Percentiles rank a stretch among this genome's conserved stretches.
phyloP scores from a whole-genome alignment of 768 basidiomycete genomes.

The Chalciporus chontae region DNA sequence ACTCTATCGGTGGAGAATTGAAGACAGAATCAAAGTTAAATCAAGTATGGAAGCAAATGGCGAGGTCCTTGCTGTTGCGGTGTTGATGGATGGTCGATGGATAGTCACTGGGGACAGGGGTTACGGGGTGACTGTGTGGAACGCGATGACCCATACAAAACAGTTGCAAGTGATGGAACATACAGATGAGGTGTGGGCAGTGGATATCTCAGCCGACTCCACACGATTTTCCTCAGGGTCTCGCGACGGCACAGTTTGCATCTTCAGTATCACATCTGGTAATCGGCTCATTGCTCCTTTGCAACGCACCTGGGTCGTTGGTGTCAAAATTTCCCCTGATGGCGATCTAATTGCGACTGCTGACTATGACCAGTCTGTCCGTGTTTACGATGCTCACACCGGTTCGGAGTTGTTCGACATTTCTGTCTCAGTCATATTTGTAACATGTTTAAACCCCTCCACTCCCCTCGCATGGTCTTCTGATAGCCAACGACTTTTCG shows the following conservation, averaged over 20 bases:
- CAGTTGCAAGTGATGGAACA: neutral
- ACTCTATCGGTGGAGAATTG: slow-evolving; percentile 1
- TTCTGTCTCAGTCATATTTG: too few species aligned
- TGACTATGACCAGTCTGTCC: neutral
- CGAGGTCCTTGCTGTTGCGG: neutral
- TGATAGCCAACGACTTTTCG: too few species aligned
- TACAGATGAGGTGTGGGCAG: neutral
- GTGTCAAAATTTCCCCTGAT: slow-evolving; percentile 4
- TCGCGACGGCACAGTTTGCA: slow-evolving; percentile 4
- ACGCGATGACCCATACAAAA: slow-evolving; percentile 1
- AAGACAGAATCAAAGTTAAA: neutral
- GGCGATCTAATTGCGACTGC: neutral
- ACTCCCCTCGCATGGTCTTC: too few species aligned
- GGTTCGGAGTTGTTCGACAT: neutral
- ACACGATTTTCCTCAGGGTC: slow-evolving; percentile 8
- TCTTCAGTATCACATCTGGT: slow-evolving; percentile 6
- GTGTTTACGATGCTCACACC: slow-evolving; percentile 5
- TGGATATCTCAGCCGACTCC: slow-evolving; percentile 13
- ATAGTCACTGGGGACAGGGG: slow-evolving; percentile 1
- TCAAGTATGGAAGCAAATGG: neutral
- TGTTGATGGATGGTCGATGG: slow-evolving; percentile 13
- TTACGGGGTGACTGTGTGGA: slow-evolving; percentile 1
- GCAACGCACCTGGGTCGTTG: slow-evolving; percentile 1
- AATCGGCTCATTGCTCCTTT: slow-evolving; percentile 1
- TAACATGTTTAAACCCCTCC: too few species aligned